Conservation (phyloP, 768 basidiomycete species). For the Zangia roseola region DNA sequence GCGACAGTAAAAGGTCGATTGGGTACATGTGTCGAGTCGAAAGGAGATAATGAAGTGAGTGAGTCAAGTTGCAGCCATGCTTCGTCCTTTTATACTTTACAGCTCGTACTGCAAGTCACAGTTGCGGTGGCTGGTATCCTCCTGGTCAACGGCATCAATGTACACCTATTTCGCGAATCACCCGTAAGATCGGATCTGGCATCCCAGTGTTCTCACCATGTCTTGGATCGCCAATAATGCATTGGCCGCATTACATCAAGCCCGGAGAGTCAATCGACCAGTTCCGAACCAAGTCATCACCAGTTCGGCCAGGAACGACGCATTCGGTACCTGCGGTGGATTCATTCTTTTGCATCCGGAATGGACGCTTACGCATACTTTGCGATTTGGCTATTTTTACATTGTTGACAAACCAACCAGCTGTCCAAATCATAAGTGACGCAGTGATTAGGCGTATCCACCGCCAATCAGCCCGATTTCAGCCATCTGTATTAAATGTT, state of each 20-base stretch:
- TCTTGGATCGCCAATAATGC: slow-evolving; percentile 19
- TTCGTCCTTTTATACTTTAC: slow-evolving; percentile 33
- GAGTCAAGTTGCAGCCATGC: background rate
- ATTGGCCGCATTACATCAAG: slow-evolving; percentile 22
- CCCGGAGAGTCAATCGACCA: slow-evolving; percentile 13
- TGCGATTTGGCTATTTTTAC: slow-evolving; percentile 14
- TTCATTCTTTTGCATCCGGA: slow-evolving; percentile 9
- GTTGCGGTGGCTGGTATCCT: slow-evolving; percentile 30
- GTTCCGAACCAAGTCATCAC: slow-evolving; percentile 15
- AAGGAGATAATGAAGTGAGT: background rate
- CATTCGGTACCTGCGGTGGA: slow-evolving; percentile 12
- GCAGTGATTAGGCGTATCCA: slow-evolving; percentile 15
- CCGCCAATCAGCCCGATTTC: slow-evolving; percentile 18
- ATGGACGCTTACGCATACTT: slow-evolving; percentile 2
- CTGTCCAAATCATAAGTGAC: background rate
- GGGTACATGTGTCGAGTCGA: slow-evolving; percentile 25
- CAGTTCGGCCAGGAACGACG: slow-evolving; percentile 25
- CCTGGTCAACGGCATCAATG: slow-evolving; percentile 30
- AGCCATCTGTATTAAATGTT: too few relatives aligned
- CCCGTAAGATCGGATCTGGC: slow-evolving; percentile 22
- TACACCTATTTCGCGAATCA: slow-evolving; percentile 21
- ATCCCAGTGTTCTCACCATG: slow-evolving; percentile 18
- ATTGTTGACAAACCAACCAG: slow-evolving; percentile 5
- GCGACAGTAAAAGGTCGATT: slow-evolving; percentile 49
- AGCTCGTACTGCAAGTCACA: slow-evolving; percentile 31